phyloP scores from a whole-genome alignment of 106 monocot species.

The Narthecium ossifragum region DNA sequence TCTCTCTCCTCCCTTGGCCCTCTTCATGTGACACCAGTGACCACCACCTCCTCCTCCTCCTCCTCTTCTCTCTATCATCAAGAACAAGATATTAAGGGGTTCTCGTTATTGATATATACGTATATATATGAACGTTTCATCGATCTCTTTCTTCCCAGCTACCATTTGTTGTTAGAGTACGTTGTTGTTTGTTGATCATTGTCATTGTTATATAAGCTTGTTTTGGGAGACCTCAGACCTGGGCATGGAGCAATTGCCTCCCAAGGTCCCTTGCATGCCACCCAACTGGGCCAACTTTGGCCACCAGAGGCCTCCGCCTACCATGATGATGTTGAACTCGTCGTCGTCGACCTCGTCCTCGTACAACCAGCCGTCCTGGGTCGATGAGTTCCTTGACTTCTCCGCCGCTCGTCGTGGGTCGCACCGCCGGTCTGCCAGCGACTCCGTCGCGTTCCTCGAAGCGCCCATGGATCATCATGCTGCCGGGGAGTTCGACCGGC shows the following conservation, averaged over 20 bases:
- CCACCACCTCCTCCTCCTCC: too few relatives aligned
- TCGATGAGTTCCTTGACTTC: conserved; percentile 89
- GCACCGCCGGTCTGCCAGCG: conserved; percentile 67
- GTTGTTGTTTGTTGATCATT: too few relatives aligned
- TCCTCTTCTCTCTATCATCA: too few relatives aligned
- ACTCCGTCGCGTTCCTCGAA: conserved; percentile 73
- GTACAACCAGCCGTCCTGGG: conserved; percentile 32
- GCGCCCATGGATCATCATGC: too few relatives aligned
- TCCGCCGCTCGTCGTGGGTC: conserved; percentile 52
- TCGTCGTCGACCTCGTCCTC: not conserved
- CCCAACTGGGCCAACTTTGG: conserved; percentile 25
- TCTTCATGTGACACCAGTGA: not conserved
- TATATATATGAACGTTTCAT: too few relatives aligned
- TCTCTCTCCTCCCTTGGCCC: not conserved
- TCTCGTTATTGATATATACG: too few relatives aligned
- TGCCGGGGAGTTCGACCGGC: conserved; percentile 57
- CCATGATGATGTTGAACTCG: too few relatives aligned
- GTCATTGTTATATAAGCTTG: too few relatives aligned
- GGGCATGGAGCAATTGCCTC: conserved; percentile 74
- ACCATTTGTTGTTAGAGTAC: not conserved
- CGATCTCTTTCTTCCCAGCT: too few relatives aligned
- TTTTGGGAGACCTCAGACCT: too few relatives aligned
- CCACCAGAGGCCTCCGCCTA: conserved; percentile 16
- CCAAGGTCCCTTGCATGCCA: conserved; percentile 48
- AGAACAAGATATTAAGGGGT: not conserved